Percentiles rank a stretch among this genome's conserved stretches.
Conservation (phyloP, 768 basidiomycete species). For the Hericium rajendrae region DNA sequence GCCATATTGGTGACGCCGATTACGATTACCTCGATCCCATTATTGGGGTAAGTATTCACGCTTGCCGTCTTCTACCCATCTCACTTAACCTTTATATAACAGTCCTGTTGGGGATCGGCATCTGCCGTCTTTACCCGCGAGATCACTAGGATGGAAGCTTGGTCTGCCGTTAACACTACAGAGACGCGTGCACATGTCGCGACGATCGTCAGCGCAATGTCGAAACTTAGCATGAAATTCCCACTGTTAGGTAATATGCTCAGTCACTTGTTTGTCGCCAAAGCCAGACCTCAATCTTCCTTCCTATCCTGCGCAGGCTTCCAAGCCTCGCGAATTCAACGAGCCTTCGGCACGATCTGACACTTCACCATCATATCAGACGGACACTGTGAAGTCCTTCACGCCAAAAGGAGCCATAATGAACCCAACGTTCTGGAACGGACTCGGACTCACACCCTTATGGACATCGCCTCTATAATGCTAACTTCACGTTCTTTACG, state of each 20-base stretch:
- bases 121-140: constrained; percentile 62
- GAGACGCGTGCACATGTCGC: constrained; percentile 56
- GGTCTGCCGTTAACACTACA: constrained; percentile 46
- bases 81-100: constrained; percentile 4
- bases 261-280: background rate
- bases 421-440: background rate
- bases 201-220: constrained; percentile 55
- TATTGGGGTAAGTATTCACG: constrained; percentile 45
- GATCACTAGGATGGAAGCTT: constrained; percentile 49
- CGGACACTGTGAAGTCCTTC: background rate
- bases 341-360: background rate
- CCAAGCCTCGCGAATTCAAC: background rate
- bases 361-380: background rate
- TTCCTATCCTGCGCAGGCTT: background rate
- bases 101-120: constrained; percentile 67
- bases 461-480: background rate
- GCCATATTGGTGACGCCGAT: constrained; percentile 53
- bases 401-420: background rate
- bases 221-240: constrained; percentile 46
- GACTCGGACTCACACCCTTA: background rate
- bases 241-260: constrained; percentile 39
- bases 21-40: constrained; percentile 71
- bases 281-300: background rate
- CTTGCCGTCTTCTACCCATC: background rate
- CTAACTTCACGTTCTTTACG: background rate